Base-by-base conservation (phyloP, 495 filamentous ascomycete genomes). In the Pyrenula massariospora region DNA sequence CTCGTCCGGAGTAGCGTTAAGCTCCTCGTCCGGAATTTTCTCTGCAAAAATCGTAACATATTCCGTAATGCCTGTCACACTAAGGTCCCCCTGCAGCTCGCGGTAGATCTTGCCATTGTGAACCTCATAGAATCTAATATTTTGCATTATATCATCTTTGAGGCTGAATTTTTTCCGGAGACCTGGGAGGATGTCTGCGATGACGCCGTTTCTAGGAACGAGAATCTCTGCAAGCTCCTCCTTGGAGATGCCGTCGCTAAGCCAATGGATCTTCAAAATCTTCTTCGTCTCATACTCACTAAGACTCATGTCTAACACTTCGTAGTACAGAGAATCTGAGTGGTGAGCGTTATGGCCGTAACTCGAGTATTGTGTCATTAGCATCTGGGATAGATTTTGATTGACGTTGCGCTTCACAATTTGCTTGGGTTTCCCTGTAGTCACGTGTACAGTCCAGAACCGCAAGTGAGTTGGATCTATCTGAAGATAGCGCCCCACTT, bases 261-360 rank as follows among this genome's bases (percentile, higher is more conserved):
- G 75, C 81, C 85, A 89, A 5, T 77, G 86, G 48, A 99, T 70
- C 65, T 87, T 90, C 59, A 96, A 68, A 56, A 67, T 77, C 68
- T 91, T 96, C 72, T 93, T 91, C 24, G 85, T 91, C 61, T 99
- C 94, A 36, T 90, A 77, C 65, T 99, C 94, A 53, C 86, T 89
- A 52, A 99, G 72, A 58, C 88, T 95, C 72, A 95, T 90, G 51
- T 99, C 93, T 24, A 99, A 73, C 15, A 96, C 78, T 67, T 99
- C 93, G 59, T 89, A 97, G 67, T 82, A 96, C 24, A 99, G 71
- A 10, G 83, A 79, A 68, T 96, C 90, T 24, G 76, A 63, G 31
- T 84, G 77, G 62, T 89, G 87, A 64, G 83, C 84, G 62, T 76
- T 80, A 57, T 78, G 86, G 55, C 72, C 68, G 66, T 85, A 86